Base-by-base conservation (phyloP, 345 rosid species). In the Hevea brasiliensis region DNA sequence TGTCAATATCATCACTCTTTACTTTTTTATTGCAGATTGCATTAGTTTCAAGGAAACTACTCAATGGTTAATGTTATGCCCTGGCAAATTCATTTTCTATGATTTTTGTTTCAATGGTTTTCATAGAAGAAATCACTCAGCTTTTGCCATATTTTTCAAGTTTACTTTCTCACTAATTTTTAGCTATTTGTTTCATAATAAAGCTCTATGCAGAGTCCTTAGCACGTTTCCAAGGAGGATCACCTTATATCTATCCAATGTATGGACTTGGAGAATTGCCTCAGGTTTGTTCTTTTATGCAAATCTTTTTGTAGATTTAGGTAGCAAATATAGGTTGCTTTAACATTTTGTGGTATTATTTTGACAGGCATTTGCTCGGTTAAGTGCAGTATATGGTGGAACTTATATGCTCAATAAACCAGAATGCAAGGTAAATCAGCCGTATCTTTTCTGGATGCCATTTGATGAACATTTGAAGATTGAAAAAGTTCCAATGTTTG, bases 341-440 rank as follows among this genome's bases (percentile, higher is more conserved):
- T 68, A 63, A 81, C 74, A 58, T 42, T 45, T 42, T 27, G 2
- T 62, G 54, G 45, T 42, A 62, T 72, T 71, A 61, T 83, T 32
- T 32, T 67, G 61, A 29, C 78, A 91, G 98, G 97, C 98, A 51
- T 95, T 95, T 80, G 97, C 99, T 0, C 95, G 97, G 44, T 80
- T 90, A 68, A 94, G 97, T 80, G 98, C 97, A 9, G 98, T 94
- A 65, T 92, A 92, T 41, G 96, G 97, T 47, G 97, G 98, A 45
- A 92, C 97, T 68, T 92, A 95, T 90, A 95, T 95, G 99, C 97
- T 95, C 37, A 92, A 88, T 87, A 95, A 92, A 79, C 96, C 97
- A 69, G 90, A 89, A 61, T 92, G 97, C 76, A 92, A 95, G 92
- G 98, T 92, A 80, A 69, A 58, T 53, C 60, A 58, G 27, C 41